Conservation (phyloP, 345 rosid species). For the Brassica nigra region DNA sequence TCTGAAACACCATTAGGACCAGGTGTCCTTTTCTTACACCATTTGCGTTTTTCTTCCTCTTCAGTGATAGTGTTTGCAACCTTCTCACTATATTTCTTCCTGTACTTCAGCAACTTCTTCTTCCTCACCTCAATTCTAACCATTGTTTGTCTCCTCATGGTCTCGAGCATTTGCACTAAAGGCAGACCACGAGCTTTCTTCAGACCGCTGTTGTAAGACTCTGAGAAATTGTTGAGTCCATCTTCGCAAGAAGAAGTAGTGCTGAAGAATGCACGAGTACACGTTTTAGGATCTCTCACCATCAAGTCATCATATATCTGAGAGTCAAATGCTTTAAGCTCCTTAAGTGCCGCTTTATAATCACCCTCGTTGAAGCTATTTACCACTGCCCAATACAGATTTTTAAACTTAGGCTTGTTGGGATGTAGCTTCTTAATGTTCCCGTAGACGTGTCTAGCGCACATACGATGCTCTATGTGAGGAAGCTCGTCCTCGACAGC, state of each 20-base stretch:
- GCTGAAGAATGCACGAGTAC: neutral
- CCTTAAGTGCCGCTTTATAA: no score
- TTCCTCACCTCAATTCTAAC: no score
- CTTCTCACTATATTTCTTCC: no score
- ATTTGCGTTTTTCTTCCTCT: neutral
- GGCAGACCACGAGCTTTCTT: no score
- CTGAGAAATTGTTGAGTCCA: neutral
- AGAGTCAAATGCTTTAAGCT: neutral
- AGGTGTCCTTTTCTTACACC: no score
- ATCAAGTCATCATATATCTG: neutral
- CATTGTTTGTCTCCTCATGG: neutral
- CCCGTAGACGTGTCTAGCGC: neutral
- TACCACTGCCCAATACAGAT: neutral
- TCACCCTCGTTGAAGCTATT: neutral
- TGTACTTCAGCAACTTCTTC: no score
- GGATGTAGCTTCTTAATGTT: neutral
- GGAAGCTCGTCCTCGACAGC: neutral
- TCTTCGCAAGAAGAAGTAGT: neutral
- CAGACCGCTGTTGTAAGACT: neutral
- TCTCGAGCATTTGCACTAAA: neutral
- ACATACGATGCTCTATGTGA: neutral
- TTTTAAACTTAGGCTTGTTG: neutral
- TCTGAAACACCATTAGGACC: no score
- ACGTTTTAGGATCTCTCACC: neutral
- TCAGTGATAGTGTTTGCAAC: no score